phyloP scores from a whole-genome alignment of 768 basidiomycete genomes.

The Kwoniella dejecticola region DNA sequence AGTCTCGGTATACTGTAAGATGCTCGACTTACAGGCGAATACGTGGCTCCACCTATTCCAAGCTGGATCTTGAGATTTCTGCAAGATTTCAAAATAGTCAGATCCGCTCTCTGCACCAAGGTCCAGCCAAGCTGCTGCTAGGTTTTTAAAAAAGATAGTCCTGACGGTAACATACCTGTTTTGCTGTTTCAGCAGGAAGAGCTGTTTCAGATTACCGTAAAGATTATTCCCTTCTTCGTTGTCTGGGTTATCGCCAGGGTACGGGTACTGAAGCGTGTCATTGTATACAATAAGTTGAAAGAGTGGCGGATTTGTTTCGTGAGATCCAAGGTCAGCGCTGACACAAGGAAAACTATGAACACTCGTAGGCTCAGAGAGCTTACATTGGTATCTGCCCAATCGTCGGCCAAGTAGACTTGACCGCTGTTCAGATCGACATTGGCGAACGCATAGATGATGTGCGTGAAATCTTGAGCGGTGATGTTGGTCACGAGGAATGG shows the following conservation, averaged over 20 bases:
- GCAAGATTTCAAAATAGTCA: too few species aligned
- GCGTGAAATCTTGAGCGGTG: slow-evolving; percentile 82
- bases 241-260: slow-evolving; percentile 85
- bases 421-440: slow-evolving; percentile 80
- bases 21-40: slow-evolving; percentile 32
- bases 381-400: slow-evolving; percentile 84
- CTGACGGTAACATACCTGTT: too few species aligned
- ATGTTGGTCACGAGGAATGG: slow-evolving; percentile 58
- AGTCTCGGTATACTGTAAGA: too few species aligned
- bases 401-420: slow-evolving; percentile 81
- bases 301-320: too few species aligned
- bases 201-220: slow-evolving; percentile 91
- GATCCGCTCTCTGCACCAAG: too few species aligned
- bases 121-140: too few species aligned
- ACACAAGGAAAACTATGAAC: not conserved
- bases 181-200: slow-evolving; percentile 85
- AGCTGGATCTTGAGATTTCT: slow-evolving; percentile 64
- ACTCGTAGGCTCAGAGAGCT: slow-evolving; percentile 4
- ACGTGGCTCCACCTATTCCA: slow-evolving; percentile 82
- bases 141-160: too few species aligned
- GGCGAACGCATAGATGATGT: slow-evolving; percentile 90
- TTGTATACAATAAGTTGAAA: too few species aligned
- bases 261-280: too few species aligned
- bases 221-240: slow-evolving; percentile 78
- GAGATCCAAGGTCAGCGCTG: not conserved